Base-by-base conservation (phyloP, 352 stramenopile species). In the Globisporangium polare region DNA sequence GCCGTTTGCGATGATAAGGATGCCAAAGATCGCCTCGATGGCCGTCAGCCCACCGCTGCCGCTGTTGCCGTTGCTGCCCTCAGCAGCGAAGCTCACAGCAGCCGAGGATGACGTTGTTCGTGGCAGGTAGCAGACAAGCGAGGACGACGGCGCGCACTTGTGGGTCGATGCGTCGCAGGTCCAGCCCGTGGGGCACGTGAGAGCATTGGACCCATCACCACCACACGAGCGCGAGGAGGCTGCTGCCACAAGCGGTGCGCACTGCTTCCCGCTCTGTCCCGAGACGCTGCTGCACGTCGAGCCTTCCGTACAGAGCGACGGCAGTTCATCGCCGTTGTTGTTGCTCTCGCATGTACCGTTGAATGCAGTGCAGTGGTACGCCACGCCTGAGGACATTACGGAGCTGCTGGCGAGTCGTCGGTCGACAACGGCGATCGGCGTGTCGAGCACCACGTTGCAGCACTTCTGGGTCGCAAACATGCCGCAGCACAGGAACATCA, bases 381-480 rank as follows among this genome's bases (percentile, higher is more conserved):
- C 8, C 29, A 33, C 29, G 29, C 29, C 29, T 33, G 29, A 33
- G 29, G 29, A 33, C 29, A 33, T 33, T 2, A 9, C 8, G 29
- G 29, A 35, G 27, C 5, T 22, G 27, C 43, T 54, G 56, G 20
- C 27, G 10, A 57, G 58, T 20, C 49, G 9, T 20, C 58, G 58
- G 1, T 26, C 10, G 7, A 65, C 58, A 26, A 74, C 63, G 5
- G 66, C 69, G 22, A 74, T 31, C 1, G 64, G 57, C 3, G 20
- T 31, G 10, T 74, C 60, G 7, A 57, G 37, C 15, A 58, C 49
- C 17, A 49, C 67, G 2, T 63, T 58, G 61, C 77, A 86, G 58
- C 72, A 88, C 31, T 79, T 58, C 51, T 69, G 66, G 37, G 66
- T 80, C 17, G 77, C 68, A 46, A 76, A 87, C 17, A 81, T 33